These are phyloP conservation scores for Hemisphaericaspora subhashii DNA, from an alignment of 1,139 yeast genomes.

Conservation along the genomic window DNA sequence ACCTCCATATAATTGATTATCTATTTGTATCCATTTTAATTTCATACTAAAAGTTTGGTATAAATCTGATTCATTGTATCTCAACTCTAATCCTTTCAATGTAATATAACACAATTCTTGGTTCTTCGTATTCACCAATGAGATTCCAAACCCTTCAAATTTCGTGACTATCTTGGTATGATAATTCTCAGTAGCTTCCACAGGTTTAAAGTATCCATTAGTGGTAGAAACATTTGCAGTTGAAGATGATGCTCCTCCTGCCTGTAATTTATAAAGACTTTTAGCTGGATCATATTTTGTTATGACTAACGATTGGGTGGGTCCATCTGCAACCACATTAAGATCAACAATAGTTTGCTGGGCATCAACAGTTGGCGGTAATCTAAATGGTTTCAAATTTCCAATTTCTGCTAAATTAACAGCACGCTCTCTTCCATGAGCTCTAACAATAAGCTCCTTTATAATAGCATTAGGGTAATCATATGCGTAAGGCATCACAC, in stretches of 20 bases:
- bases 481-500: constrained; percentile 99
- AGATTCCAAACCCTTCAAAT: constrained; percentile 87
- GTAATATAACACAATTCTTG: constrained; percentile 85
- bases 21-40: constrained; percentile 92
- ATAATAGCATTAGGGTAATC: constrained; percentile 91
- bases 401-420: constrained; percentile 93
- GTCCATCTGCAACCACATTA: constrained; percentile 95
- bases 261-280: constrained; percentile 69
- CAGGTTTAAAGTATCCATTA: constrained; percentile 59
- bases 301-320: constrained; percentile 83
- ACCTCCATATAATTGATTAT: constrained; percentile 88
- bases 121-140: constrained; percentile 67
- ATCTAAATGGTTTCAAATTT: constrained; percentile 78
- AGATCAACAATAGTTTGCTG: constrained; percentile 67
- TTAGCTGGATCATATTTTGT: constrained; percentile 77
- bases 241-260: constrained; percentile 22
- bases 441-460: constrained; percentile 74
- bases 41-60: constrained; percentile 80
- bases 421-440: constrained; percentile 73
- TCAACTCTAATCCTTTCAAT: constrained; percentile 74
- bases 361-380: constrained; percentile 51
- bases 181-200: constrained; percentile 68
- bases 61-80: constrained; percentile 80
- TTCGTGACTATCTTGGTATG: constrained; percentile 59
- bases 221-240: constrained; percentile 26